Evolutionary conservation across 2,329 filamentous ascomycete genomes (phyloP).

Genomic region (Ceratocystis harringtonii): DNA sequence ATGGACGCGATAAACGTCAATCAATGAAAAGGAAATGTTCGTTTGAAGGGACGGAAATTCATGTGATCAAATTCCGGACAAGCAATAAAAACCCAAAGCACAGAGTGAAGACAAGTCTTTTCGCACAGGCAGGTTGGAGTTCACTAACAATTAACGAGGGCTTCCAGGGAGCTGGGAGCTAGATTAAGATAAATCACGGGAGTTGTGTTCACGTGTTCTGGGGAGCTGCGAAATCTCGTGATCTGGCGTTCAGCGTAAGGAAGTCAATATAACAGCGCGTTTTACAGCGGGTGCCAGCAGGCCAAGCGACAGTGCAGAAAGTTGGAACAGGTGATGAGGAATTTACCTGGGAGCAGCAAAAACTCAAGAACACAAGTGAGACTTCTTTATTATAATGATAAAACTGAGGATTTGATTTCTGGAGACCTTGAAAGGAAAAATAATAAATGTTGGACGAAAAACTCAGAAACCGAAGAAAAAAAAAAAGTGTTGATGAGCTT

Average conservation of each 20-base stretch:
- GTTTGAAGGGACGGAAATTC: not conserved
- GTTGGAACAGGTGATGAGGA: not conserved
- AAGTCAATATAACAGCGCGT: not conserved
- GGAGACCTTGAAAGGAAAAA: not conserved
- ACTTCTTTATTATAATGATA: not conserved
- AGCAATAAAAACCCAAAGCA: not conserved
- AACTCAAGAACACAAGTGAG: not conserved
- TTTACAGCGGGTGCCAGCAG: not conserved
- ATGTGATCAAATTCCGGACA: not conserved
- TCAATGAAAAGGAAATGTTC: not conserved
- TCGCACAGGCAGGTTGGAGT: not conserved
- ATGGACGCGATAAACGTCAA: conserved; percentile 2
- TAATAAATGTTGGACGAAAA: not conserved
- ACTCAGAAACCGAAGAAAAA: not conserved
- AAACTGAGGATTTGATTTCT: not conserved
- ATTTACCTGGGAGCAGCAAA: not conserved
- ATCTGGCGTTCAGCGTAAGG: conserved; percentile 27
- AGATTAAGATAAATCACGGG: conserved; percentile 27
- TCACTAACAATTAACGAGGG: conserved; percentile 19
- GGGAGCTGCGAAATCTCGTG: conserved; percentile 31
- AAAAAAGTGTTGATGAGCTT: not conserved
- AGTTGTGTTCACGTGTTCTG: conserved; percentile 31
- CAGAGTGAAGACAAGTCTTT: not conserved
- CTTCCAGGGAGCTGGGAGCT: not conserved
- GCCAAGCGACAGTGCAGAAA: not conserved